phyloP scores from a whole-genome alignment of 2,329 filamentous ascomycete genomes.

The Capronia americana region DNA sequence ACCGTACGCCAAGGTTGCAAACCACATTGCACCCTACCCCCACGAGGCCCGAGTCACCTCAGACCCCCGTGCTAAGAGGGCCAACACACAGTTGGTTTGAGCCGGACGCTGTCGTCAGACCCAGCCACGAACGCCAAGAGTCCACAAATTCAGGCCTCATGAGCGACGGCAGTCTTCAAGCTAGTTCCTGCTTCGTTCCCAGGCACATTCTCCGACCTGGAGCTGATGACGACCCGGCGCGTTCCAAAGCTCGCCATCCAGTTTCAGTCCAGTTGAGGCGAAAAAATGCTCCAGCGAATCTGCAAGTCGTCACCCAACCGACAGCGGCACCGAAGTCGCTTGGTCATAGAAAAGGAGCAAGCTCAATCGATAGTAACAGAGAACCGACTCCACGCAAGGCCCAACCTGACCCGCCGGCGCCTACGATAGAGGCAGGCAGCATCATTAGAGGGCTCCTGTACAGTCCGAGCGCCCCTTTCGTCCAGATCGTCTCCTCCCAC shows the following conservation, averaged over 20 bases:
- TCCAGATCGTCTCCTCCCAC: slow-evolving; percentile 65
- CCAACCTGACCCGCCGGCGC: slow-evolving; percentile 17
- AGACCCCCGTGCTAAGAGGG: slow-evolving; percentile 26
- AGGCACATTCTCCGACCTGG: slow-evolving; percentile 42
- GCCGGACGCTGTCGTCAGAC: slow-evolving; percentile 52
- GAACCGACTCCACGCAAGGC: slow-evolving; percentile 79
- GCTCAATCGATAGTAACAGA: slow-evolving; percentile 58
- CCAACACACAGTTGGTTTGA: slow-evolving; percentile 34
- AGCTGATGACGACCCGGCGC: slow-evolving; percentile 38
- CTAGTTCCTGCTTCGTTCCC: slow-evolving; percentile 66
- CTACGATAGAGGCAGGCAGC: slow-evolving; percentile 65
- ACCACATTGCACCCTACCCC: slow-evolving; percentile 3
- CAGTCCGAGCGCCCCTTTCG: slow-evolving; percentile 80
- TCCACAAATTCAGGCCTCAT: slow-evolving; percentile 38
- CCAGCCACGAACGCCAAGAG: slow-evolving; percentile 35
- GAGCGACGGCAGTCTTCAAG: slow-evolving; percentile 62
- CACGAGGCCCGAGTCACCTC: slow-evolving; percentile 15
- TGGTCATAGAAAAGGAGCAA: slow-evolving; percentile 81
- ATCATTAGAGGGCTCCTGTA: slow-evolving; percentile 86
- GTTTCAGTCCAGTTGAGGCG: slow-evolving; percentile 48
- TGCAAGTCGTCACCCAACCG: slow-evolving; percentile 41
- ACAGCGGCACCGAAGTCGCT: slow-evolving; percentile 59
- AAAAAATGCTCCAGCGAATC: slow-evolving; percentile 39
- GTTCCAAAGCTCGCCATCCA: slow-evolving; percentile 50
- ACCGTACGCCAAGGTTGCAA: slow-evolving; percentile 34